Evolutionary conservation across 164 flowering plant genomes (phyloP).

Genomic region (Cinnamomum chago): DNA sequence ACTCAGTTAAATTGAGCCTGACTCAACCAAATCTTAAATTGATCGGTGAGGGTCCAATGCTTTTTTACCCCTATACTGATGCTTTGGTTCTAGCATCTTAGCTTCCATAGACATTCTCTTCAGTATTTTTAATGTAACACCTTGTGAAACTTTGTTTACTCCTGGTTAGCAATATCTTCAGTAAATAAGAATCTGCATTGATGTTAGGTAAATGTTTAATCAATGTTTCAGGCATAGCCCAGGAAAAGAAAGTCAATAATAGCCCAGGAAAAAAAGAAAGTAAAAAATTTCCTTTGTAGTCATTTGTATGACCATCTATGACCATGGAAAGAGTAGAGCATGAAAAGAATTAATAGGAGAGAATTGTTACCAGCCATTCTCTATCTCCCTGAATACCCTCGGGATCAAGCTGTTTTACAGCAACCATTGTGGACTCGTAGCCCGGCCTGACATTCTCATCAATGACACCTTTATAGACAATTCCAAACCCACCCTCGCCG

Average conservation of each 20-base stretch:
- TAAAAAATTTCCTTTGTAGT: not conserved
- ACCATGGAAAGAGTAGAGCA: not conserved
- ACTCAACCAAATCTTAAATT: not conserved
- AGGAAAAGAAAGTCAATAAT: not conserved
- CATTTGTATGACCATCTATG: not conserved
- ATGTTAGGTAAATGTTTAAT: not conserved
- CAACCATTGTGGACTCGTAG: conserved; percentile 58
- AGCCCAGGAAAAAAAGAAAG: not conserved
- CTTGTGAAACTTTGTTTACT: not conserved
- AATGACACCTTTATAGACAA: conserved; percentile 82
- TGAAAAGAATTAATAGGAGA: not conserved
- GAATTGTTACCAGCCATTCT: conserved; percentile 86
- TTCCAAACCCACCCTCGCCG: conserved; percentile 97
- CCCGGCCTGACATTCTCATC: conserved; percentile 77
- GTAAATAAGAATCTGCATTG: not conserved
- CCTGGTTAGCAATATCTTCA: no score
- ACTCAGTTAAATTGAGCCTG: not conserved
- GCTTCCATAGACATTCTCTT: not conserved
- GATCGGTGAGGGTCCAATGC: not conserved
- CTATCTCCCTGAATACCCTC: conserved; percentile 87
- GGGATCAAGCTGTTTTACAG: conserved; percentile 82
- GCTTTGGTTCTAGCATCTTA: not conserved
- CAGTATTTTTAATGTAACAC: not conserved
- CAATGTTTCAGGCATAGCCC: not conserved
- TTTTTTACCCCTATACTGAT: not conserved